Evolutionary conservation across 2,329 filamentous ascomycete genomes (phyloP).

Genomic region (Didymella keratinophila): DNA sequence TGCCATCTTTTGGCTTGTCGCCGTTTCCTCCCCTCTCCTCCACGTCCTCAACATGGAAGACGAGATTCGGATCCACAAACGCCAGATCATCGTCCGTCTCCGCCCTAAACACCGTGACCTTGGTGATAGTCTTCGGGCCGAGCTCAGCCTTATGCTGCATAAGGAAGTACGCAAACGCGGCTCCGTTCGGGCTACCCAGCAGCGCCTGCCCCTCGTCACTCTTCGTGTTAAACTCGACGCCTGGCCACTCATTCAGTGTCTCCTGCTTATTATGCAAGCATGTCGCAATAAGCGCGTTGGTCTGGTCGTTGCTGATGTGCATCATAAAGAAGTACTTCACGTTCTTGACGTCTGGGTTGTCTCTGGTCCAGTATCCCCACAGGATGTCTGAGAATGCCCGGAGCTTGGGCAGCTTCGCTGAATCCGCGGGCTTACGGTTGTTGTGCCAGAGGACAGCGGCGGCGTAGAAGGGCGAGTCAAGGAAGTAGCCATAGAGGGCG

Average conservation of each 20-base stretch:
- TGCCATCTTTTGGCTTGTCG: not conserved
- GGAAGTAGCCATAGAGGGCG: constrained; percentile 25
- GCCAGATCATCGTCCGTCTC: constrained; percentile 22
- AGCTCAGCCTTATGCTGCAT: constrained; percentile 31
- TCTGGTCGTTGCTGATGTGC: constrained; percentile 29
- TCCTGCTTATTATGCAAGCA: constrained; percentile 15
- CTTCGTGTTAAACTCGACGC: constrained; percentile 19
- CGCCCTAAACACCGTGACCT: constrained; percentile 24
- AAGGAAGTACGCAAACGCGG: constrained; percentile 34
- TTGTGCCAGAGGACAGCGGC: constrained; percentile 21
- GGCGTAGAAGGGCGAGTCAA: constrained; percentile 21
- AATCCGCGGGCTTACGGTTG: not conserved
- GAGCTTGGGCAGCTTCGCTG: constrained; percentile 25
- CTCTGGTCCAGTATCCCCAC: constrained; percentile 31
- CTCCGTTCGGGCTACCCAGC: constrained; percentile 30
- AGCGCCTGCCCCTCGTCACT: constrained; percentile 29
- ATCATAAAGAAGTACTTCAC: constrained; percentile 32
- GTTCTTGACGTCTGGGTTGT: constrained; percentile 22
- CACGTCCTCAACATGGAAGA: constrained; percentile 24
- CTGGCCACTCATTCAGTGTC: constrained; percentile 29
- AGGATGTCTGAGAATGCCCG: constrained; percentile 29
- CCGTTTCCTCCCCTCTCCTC: not conserved
- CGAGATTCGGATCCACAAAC: constrained; percentile 26
- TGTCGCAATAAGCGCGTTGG: constrained; percentile 26
- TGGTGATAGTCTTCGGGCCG: constrained; percentile 27